Base-by-base conservation (phyloP, 1,139 yeast species). In the Yamadazyma sp. region DNA sequence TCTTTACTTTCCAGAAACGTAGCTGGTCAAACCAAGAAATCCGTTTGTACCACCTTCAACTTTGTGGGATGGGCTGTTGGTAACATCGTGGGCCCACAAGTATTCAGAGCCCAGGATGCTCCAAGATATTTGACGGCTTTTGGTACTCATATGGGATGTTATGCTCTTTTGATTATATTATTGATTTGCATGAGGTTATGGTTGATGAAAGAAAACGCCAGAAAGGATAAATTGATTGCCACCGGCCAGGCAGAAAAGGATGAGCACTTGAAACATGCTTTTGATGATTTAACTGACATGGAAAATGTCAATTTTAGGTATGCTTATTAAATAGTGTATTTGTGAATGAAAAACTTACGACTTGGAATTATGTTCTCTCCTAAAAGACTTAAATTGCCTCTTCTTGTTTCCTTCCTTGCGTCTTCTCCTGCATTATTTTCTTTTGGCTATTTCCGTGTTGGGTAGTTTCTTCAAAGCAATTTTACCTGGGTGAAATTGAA, bases 271-370 rank as follows among this genome's bases (percentile, higher is more conserved):
- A 50, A 49, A 24, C 59, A 55, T 37, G 66, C 61, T 5, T 58
- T 59, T 36, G 55, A 55, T 35, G 73, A 68, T 48, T 46, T 64
- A 41, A 66, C 73, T n/a, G 73, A 68, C 50, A 49, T 61, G 32
- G 63, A 68, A 42, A 67, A 68, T 43, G 51, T 51, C 36, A 57
- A 57, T 33, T 68, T 68, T 44, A 59, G 71, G 43, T 67, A 66
- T 42, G 52, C 53, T 14, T 60, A 57, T 43, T 64, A 48, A 16
- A 9, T 28, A 28, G 20, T 14, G 9, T 27, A 27, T 27, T 7
- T 40, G 25, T 31, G 25, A 18, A 31, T 31, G 25, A 18, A 31
- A 18, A n/a, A n/a, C n/a, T n/a, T n/a, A n/a, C n/a, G n/a, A n/a
- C n/a, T n/a, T n/a, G n/a, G n/a, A n/a, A n/a, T n/a, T n/a, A n/a